Percentiles rank a stretch among this genome's conserved stretches.
phyloP scores from a whole-genome alignment of 176 grass and related monocot species.

The Aegilops bicornis region DNA sequence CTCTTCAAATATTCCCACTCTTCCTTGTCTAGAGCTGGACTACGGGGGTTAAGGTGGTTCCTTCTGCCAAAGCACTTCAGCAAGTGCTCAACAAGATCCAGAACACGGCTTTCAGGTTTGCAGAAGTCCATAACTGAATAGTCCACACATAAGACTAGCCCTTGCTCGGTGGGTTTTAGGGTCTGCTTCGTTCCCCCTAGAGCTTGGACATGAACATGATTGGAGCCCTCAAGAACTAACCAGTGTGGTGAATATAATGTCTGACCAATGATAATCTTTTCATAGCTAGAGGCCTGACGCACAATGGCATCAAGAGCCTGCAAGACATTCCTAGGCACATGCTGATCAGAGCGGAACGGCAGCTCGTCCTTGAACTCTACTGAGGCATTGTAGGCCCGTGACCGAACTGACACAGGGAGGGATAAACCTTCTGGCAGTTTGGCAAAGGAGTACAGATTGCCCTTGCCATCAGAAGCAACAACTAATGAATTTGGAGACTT shows the following conservation, averaged over 20 bases:
- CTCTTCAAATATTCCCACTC: background rate
- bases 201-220: background rate
- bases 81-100: conserved; percentile 16
- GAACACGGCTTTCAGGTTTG: conserved; percentile 27
- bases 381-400: conserved; percentile 15
- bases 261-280: conserved; percentile 31
- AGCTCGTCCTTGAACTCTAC: conserved; percentile 34
- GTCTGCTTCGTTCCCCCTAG: conserved; percentile 42
- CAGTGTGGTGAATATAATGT: conserved; percentile 32
- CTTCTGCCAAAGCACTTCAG: background rate
- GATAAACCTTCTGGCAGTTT: conserved; percentile 27
- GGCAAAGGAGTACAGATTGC: conserved; percentile 32
- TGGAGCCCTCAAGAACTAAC: too few relatives aligned
- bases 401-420: conserved; percentile 15
- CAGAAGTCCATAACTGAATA: conserved; percentile 47
- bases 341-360: conserved; percentile 16
- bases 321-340: conserved; percentile 41
- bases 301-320: conserved; percentile 52
- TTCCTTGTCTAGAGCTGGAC: background rate
- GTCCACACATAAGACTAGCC: conserved; percentile 35
- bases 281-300: conserved; percentile 31
- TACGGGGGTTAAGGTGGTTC: background rate
- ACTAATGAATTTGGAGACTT: background rate
- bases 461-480: conserved; percentile 44
- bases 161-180: conserved; percentile 36